Evolutionary conservation across 495 filamentous ascomycete species (phyloP), one percentile per base, ranked within the genome.

Genomic region (Neurospora terricola): DNA sequence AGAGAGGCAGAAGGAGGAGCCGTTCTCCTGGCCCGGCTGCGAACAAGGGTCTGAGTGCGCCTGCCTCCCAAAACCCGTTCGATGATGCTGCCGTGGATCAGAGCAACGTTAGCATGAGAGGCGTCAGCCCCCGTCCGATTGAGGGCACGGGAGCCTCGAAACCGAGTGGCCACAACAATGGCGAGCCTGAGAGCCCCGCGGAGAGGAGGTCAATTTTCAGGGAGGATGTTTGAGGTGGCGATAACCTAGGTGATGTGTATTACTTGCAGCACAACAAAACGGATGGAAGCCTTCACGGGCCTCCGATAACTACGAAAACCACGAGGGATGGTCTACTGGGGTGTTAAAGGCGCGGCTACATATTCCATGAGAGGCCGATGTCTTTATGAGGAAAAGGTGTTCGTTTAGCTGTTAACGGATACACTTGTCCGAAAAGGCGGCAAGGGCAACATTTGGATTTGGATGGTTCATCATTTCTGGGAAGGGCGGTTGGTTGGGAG

Each of bases 111-210:
- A 85, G 84, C 75, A 23, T 89, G 76, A 77, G 88, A 40, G 88
- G 87, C 14, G 85, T 90, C 11, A 90, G 87, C 76, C 86, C 87
- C 34, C 75, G 87, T 62, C 87, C 87, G 42, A 84, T 88, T 59
- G 83, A 85, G 71, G 54, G 27, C 7, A 66, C 27, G 12, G 27
- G 54, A 30, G 27, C 54, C 14, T 18, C 54, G 16, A 66, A 66
- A 27, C 27, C 54, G 54, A 66, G 5, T 66, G 54, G 54, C 9
- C 54, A 66, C 30, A 66, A 66, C 12, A 18, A 66, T 34, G 54
- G 54, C 54, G 54, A 66, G 54, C 54, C 74, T 62, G 81, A 76
- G 72, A 85, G 81, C 72, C 80, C 78, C n/a, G 81, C 78, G 30
- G 84, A 86, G 77, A 80, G 86, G 72, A 83, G 80, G 71, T 85